These are phyloP conservation scores for Forsythia viridissima DNA, from an alignment of 257 asterid genomes.

Conservation along the genomic window DNA sequence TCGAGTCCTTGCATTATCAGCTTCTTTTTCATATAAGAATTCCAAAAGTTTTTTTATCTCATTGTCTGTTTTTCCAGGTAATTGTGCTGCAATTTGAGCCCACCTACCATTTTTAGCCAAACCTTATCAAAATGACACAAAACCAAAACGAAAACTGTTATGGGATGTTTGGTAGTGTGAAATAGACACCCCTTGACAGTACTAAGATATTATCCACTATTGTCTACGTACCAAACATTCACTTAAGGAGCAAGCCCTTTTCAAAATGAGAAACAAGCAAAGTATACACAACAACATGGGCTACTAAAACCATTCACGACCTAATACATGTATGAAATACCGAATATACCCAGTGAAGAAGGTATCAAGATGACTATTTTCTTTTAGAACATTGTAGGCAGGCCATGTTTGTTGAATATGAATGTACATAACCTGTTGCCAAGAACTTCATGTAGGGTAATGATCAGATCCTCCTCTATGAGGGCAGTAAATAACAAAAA, in stretches of 20 bases:
- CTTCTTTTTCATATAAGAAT: slow-evolving; percentile 77
- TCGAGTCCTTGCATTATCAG: slow-evolving; percentile 75
- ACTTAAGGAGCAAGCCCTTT: too few relatives aligned
- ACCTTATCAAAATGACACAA: not conserved
- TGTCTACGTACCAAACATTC: too few relatives aligned
- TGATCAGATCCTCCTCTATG: slow-evolving; percentile 57
- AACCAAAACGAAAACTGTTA: not conserved
- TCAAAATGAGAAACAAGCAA: too few relatives aligned
- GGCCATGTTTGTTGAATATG: slow-evolving; percentile 6
- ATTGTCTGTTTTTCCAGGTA: slow-evolving; percentile 87
- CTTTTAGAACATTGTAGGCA: not conserved
- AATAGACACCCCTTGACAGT: not conserved
- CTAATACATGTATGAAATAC: not conserved
- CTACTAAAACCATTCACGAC: not conserved
- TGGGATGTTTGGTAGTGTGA: not conserved
- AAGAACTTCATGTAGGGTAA: slow-evolving; percentile 60
- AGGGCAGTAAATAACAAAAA: not conserved
- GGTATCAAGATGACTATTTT: not conserved
- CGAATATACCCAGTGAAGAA: not conserved
- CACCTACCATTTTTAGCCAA: slow-evolving; percentile 45
- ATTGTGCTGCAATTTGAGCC: slow-evolving; percentile 85
- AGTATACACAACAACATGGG: not conserved
- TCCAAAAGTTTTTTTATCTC: slow-evolving; percentile 87
- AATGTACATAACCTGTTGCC: slow-evolving; percentile 61
- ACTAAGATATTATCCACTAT: too few relatives aligned